phyloP scores from a whole-genome alignment of 768 basidiomycete species.

The Naganishia onofrii region DNA sequence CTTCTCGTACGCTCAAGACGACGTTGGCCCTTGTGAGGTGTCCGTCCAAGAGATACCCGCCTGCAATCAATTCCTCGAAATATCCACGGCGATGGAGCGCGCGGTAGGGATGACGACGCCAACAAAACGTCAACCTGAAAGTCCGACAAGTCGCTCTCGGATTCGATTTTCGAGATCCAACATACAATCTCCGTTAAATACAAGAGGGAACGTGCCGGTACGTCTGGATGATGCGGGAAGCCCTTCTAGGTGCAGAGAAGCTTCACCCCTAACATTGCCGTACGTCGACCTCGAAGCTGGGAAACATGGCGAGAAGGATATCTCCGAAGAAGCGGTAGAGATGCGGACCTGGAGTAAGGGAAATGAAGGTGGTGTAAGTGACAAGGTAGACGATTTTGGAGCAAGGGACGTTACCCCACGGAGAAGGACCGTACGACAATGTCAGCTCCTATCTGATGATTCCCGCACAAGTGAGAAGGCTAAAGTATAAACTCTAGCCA shows the following conservation, averaged over 20 bases:
- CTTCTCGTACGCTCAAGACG: too few species aligned
- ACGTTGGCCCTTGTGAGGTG: too few species aligned
- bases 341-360: not conserved
- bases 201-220: too few species aligned
- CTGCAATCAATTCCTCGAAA: too few species aligned
- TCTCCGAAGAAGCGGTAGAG: slow-evolving; percentile 3
- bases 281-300: not conserved
- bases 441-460: not conserved
- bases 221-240: not conserved
- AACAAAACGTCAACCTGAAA: slow-evolving; percentile 1
- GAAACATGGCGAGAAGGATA: not conserved
- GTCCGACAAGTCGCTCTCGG: not conserved
- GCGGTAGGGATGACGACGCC: not conserved
- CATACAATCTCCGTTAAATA: not conserved
- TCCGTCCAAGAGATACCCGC: too few species aligned
- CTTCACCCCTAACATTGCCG: slow-evolving; percentile 7
- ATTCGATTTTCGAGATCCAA: not conserved
- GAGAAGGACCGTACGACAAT: not conserved
- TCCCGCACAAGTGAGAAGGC: not conserved
- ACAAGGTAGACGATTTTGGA: not conserved
- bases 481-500: not conserved
- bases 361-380: not conserved
- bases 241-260: slow-evolving; percentile 10
- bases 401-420: not conserved
- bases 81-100: not conserved